Base-by-base conservation (phyloP, 805 yeast species). In the Candida palmyrensis region DNA sequence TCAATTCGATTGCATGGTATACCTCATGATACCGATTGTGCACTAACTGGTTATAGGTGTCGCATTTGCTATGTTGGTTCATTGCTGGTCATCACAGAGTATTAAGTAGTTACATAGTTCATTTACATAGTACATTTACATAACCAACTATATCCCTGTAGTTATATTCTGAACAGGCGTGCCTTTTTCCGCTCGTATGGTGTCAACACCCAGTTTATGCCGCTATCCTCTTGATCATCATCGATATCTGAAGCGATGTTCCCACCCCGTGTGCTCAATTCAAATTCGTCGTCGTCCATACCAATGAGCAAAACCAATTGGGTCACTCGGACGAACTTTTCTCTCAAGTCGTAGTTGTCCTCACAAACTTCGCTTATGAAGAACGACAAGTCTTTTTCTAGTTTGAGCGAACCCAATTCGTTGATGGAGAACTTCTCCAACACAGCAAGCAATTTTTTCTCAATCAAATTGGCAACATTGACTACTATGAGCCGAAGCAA, bases 291-390 rank as follows among this genome's bases (percentile, higher is more conserved):
- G 38, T 83, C 89, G 45, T 87, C 96, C 59, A 87, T 71, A 4
- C 95, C 92, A 25, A 88, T 65, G 28, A 87, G 66, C 66, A 86
- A 73, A 14, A 87, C 82, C 27, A 92, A 70, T 53, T 90, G 97
- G 0, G 96, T 87, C 5, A 87, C 77, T 38, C 87, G 68, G 6
- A 82, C 69, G 50, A 90, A 90, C 45, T 75, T 74, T 39, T 86
- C 92, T 39, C 96, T 68, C 44, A 88, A 60, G 22, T 73, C 72
- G 55, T 88, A 90, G 48, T 80, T 65, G 36, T 77, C 75, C 31
- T 77, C 80, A 30, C 95, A 80, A 5, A 85, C 72, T 37, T 81
- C 82, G 28, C 79, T 73, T 32, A 92, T 83, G 21, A 90, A 69
- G 18, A 75, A 67, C 29, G 88, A 76, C 15, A 88, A 60, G 50